Percentiles rank a stretch among this genome's conserved stretches.
Evolutionary conservation across 2,329 filamentous ascomycete species (phyloP).

Genomic region (Penicillium janthinellum): DNA sequence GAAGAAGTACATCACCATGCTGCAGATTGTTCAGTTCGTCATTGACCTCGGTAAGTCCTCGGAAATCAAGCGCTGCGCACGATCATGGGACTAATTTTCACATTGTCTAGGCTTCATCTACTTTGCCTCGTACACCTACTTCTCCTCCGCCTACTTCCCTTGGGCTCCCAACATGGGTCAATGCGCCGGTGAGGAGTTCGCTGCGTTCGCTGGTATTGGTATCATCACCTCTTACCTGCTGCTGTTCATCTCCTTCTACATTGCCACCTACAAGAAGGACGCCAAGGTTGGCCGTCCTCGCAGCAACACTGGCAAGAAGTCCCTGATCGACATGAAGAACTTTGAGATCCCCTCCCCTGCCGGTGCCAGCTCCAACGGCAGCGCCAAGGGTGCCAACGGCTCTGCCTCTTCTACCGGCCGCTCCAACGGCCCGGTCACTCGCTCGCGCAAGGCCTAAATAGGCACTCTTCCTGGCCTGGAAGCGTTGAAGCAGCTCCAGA

Average conservation of each 20-base stretch:
- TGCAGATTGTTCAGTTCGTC: conserved; percentile 96
- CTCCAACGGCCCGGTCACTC: conserved; percentile 48
- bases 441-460: conserved; percentile 51
- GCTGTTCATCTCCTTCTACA: conserved; percentile 98
- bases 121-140: conserved; percentile 99
- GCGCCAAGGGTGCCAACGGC: conserved; percentile 33
- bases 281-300: conserved; percentile 46
- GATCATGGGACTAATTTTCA: conserved; percentile 10
- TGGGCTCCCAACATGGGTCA: conserved; percentile 80
- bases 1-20: conserved; percentile 99
- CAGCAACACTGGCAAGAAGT: conserved; percentile 74
- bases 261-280: conserved; percentile 86
- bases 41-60: conserved; percentile 80
- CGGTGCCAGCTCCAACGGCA: conserved; percentile 32
- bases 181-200: conserved; percentile 96
- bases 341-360: conserved; percentile 59
- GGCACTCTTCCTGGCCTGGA: neutral
- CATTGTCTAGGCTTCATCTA: conserved; percentile 78
- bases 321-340: conserved; percentile 79
- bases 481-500: neutral
- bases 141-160: conserved; percentile 85
- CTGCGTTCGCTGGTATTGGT: conserved; percentile 85
- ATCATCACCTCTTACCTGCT: conserved; percentile 94
- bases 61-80: too few species aligned
- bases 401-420: conserved; percentile 41